phyloP scores from a whole-genome alignment of 352 stramenopile genomes.

The Globisporangium alternatum region DNA sequence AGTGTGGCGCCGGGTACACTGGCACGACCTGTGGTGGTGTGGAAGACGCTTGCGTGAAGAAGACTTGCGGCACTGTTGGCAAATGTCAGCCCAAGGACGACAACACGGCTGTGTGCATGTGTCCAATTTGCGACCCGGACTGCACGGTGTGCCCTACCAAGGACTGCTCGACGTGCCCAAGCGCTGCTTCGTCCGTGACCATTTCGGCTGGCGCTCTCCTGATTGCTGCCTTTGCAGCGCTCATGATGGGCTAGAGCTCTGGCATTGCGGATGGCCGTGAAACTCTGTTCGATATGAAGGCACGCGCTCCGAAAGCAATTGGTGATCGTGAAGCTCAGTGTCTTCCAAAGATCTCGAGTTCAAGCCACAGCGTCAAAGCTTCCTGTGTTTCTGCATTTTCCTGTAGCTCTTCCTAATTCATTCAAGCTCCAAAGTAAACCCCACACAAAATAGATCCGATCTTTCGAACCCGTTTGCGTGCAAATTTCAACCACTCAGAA shows the following conservation, averaged over 20 bases:
- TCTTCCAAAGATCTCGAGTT: too few species aligned
- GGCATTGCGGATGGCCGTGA: neutral
- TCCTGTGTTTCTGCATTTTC: neutral
- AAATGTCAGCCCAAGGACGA: slow-evolving; percentile 24
- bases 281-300: too few species aligned
- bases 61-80: slow-evolving; percentile 22
- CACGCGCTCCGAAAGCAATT: too few species aligned
- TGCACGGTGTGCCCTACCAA: slow-evolving; percentile 25
- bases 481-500: neutral
- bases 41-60: slow-evolving; percentile 33
- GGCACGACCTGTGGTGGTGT: slow-evolving; percentile 45
- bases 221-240: slow-evolving; percentile 16
- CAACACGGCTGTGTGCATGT: slow-evolving; percentile 28
- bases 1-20: slow-evolving; percentile 35
- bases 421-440: slow-evolving; percentile 4
- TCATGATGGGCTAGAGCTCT: slow-evolving; percentile 22
- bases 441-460: slow-evolving; percentile 11
- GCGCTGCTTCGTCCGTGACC: slow-evolving; percentile 23
- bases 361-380: neutral
- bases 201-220: slow-evolving; percentile 27
- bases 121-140: slow-evolving; percentile 27
- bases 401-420: slow-evolving; percentile 11
- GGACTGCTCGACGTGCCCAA: slow-evolving; percentile 26
- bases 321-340: neutral
- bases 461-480: neutral